Percentiles rank a stretch among this genome's conserved stretches.
phyloP scores from a whole-genome alignment of 495 filamentous ascomycete genomes.

The Aspergillus bertholletiae region DNA sequence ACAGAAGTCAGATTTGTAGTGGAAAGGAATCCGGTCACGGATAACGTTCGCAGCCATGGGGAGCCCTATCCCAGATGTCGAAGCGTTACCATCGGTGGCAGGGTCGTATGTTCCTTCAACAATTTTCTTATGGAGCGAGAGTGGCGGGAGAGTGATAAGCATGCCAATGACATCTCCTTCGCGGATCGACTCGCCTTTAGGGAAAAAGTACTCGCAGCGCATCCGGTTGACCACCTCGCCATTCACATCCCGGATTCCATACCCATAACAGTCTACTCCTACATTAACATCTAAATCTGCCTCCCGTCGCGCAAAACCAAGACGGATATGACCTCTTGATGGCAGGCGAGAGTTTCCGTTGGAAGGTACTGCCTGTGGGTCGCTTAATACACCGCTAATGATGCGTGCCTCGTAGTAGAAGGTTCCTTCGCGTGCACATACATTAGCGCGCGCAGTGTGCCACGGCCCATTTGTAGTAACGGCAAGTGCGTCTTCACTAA shows the following conservation, averaged over 20 bases:
- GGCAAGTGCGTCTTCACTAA: constrained; percentile 38
- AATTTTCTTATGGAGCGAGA: constrained; percentile 81
- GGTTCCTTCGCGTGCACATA: constrained; percentile 83
- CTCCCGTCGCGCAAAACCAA: constrained; percentile 88
- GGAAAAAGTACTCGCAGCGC: constrained; percentile 83
- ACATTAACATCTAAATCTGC: constrained; percentile 89
- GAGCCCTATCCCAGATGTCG: constrained; percentile 13
- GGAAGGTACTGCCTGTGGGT: constrained; percentile 16
- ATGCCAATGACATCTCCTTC: constrained; percentile 96
- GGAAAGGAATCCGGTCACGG: constrained; percentile 88
- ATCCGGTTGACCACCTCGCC: constrained; percentile 94
- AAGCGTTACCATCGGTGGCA: constrained; percentile 55
- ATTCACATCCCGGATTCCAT: constrained; percentile 82
- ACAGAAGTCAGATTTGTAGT: constrained; percentile 87
- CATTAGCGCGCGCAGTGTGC: constrained; percentile 68
- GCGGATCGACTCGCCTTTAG: constrained; percentile 60
- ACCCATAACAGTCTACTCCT: constrained; percentile 94
- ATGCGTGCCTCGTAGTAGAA: constrained; percentile 95
- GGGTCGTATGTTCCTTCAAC: constrained; percentile 84
- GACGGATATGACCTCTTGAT: constrained; percentile 72
- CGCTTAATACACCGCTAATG: constrained; percentile 57
- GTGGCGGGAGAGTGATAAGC: constrained; percentile 83
- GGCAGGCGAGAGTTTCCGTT: constrained; percentile 32
- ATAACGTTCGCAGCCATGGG: constrained; percentile 67
- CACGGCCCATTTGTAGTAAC: constrained; percentile 44